Evolutionary conservation across 495 filamentous ascomycete species (phyloP).

Genomic region (Neurospora tetraspora): DNA sequence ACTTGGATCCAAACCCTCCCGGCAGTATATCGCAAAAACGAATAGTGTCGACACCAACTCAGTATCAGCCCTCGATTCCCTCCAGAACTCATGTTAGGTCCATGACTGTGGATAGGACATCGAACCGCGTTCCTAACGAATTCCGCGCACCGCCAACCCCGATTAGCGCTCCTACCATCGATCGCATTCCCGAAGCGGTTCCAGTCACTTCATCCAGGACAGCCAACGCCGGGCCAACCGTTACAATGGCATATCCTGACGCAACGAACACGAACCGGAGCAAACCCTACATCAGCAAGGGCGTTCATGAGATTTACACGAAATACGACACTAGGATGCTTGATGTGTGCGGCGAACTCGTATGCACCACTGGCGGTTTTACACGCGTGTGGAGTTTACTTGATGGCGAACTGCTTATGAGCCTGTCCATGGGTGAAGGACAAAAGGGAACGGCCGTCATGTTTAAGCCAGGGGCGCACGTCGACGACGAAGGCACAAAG

Average conservation of each 20-base stretch:
- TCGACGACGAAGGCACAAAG: conserved; percentile 69
- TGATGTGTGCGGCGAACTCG: conserved; percentile 77
- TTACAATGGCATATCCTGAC: conserved; percentile 58
- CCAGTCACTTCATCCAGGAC: conserved; percentile 1
- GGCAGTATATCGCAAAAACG: conserved; percentile 33
- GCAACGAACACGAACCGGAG: conserved; percentile 75
- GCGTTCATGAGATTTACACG: conserved; percentile 65
- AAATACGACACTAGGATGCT: conserved; percentile 77
- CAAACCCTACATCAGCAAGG: conserved; percentile 61
- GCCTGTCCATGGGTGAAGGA: conserved; percentile 66
- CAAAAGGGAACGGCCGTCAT: conserved; percentile 67
- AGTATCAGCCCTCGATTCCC: conserved; percentile 28
- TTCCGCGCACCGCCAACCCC: conserved; percentile 21
- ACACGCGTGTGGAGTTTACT: conserved; percentile 81
- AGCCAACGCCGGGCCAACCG: conserved; percentile 13
- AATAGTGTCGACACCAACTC: conserved; percentile 39
- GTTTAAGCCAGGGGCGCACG: conserved; percentile 68
- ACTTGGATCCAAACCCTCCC: conserved; percentile 18
- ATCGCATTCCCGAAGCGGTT: conserved; percentile 8
- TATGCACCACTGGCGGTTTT: conserved; percentile 73
- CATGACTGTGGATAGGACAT: conserved; percentile 36
- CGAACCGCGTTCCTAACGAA: conserved; percentile 26
- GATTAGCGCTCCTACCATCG: conserved; percentile 11
- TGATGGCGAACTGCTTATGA: conserved; percentile 73
- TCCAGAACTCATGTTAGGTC: conserved; percentile 38